A percentile compares a stretch with the other conserved stretches of the same genome.
Evolutionary conservation across 257 asterid species (phyloP).

Genomic region (Solanum sitiens): DNA sequence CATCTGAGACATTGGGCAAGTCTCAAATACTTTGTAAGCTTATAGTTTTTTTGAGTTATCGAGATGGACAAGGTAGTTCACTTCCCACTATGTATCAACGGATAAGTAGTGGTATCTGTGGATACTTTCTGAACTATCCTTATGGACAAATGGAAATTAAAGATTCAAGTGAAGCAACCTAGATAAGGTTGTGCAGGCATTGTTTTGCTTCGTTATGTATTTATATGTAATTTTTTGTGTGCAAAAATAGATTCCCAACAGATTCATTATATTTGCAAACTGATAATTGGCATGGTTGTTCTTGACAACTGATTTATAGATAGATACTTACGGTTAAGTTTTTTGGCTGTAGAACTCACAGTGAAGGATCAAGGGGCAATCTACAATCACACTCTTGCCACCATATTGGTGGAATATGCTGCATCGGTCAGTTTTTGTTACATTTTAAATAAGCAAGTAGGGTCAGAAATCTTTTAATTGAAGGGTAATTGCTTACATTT

Average conservation of each 20-base stretch:
- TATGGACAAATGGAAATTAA: not conserved
- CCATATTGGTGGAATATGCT: constrained; percentile 76
- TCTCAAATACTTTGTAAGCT: not conserved
- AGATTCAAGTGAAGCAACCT: not conserved
- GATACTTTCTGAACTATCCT: not conserved
- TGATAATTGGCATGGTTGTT: not conserved
- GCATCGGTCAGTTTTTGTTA: constrained; percentile 60
- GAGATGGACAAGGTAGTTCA: not conserved
- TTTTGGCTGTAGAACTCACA: constrained; percentile 46
- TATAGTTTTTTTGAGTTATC: not conserved
- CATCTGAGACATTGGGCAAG: not conserved
- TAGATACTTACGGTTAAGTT: not conserved
- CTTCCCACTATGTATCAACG: not conserved
- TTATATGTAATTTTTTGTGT: not conserved
- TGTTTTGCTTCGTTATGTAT: not conserved
- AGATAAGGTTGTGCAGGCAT: not conserved
- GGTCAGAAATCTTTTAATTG: not conserved
- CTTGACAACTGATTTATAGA: not conserved
- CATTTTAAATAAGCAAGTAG: not conserved
- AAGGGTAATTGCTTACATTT: not conserved
- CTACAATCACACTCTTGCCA: constrained; percentile 79
- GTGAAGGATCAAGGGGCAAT: constrained; percentile 24
- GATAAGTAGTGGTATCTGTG: not conserved
- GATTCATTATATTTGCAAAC: not conserved
- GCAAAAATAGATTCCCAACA: not conserved